Base-by-base conservation (phyloP, 2,329 filamentous ascomycete species). In the Colletotrichum lindemuthianum region DNA sequence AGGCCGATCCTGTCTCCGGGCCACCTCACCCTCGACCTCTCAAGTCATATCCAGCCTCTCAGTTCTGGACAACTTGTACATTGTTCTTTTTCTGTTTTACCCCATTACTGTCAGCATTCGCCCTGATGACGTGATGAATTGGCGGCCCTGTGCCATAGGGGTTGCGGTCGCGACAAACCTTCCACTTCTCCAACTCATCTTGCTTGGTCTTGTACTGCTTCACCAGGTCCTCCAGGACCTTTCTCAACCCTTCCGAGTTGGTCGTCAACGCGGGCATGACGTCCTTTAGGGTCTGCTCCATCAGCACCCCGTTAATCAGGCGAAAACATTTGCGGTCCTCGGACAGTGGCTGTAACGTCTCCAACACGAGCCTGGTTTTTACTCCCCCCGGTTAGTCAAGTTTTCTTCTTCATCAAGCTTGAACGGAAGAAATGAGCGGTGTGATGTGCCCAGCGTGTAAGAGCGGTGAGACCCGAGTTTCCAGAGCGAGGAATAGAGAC, bases 161-260 rank as follows among this genome's bases (percentile, higher is more conserved):
- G 37, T 8, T 54, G 34, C 16, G 16, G 15, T 48, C 8, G 6
- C 15, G 12, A 73, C 88, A 63, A 80, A 96, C 95, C 92, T 99
- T 99, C 96, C 96, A 99, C 78, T 90, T 94, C 76, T 99, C 95
- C 84, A 99, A 87, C 75, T 99, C 96, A 45, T 93, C 89, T 78
- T 99, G 94, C 80, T 97, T 97, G 37, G 84, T 81, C 83, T 97
- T 97, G 84, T 98, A 98, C 80, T 97, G 93, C 85, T 97, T 97
- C 70, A 98, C 87, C 68, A 99, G 81, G 76, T 97, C 95, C 68
- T 97, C 94, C 59, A 98, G 83, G 36, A 98, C 93, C 80, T 97
- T 96, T 80, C 91, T 96, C 75, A 99, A 77, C 2, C 96, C 95
- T 68, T 98, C 95, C 33, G 93, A 92, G 76, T 99, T 98, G 16